These are phyloP conservation scores for Cotoneaster glaucophyllus DNA, from an alignment of 306 rosid species.

Conservation along the genomic window DNA sequence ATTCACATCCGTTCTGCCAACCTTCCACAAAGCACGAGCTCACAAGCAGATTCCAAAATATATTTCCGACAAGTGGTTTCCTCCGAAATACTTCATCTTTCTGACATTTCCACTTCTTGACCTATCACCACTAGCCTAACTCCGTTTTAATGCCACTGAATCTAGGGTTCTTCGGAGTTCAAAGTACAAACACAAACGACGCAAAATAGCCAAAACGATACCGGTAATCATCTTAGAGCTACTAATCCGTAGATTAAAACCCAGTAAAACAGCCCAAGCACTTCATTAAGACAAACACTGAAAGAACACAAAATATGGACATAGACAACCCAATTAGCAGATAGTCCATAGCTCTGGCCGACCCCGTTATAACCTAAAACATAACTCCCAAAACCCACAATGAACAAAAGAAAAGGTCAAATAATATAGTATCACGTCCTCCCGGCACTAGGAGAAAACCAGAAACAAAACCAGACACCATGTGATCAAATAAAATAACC, in stretches of 20 bases:
- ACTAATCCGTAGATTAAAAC: slow-evolving; percentile 3
- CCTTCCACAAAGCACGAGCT: neutral
- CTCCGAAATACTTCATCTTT: neutral
- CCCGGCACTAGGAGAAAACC: slow-evolving; percentile 32
- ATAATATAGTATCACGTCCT: slow-evolving; percentile 58
- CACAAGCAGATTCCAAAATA: neutral
- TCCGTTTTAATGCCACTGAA: too few relatives aligned
- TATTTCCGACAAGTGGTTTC: neutral
- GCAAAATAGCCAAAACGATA: neutral
- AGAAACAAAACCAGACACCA: slow-evolving; percentile 48
- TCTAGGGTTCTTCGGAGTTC: too few relatives aligned
- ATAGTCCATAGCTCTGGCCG: slow-evolving; percentile 45
- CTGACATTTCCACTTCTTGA: too few relatives aligned
- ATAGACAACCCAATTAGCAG: slow-evolving; percentile 82
- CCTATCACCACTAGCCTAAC: too few relatives aligned
- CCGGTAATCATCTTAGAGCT: neutral
- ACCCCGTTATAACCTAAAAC: slow-evolving; percentile 60
- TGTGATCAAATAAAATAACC: slow-evolving; percentile 19
- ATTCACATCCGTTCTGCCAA: too few relatives aligned
- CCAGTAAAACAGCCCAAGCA: slow-evolving; percentile 49
- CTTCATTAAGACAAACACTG: slow-evolving; percentile 43
- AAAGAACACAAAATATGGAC: slow-evolving; percentile 55
- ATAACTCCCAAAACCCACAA: slow-evolving; percentile 63
- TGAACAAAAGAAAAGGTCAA: slow-evolving; percentile 42
- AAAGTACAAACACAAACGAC: too few relatives aligned